Conservation (phyloP, 768 basidiomycete species). For the Termitomyces sp. region DNA sequence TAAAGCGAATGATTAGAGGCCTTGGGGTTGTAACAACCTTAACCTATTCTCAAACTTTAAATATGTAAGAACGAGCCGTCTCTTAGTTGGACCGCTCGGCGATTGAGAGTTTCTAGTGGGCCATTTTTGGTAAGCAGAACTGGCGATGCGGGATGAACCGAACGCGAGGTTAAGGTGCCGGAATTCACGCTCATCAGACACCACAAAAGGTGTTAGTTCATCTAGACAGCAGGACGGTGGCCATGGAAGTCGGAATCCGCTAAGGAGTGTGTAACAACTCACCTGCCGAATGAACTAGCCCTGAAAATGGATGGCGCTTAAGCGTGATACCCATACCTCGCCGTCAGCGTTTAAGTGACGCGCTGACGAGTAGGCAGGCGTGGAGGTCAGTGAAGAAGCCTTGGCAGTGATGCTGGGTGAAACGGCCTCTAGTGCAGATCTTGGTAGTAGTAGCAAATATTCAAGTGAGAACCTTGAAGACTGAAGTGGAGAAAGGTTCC, state of each 20-base stretch:
- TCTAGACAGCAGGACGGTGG: too few species aligned
- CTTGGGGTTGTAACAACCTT: neutral
- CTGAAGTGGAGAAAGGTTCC: too few species aligned
- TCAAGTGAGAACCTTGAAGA: too few species aligned
- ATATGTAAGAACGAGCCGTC: constrained; percentile 71
- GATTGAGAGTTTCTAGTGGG: constrained; percentile 65
- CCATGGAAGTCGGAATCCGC: too few species aligned
- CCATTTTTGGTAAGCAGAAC: constrained; percentile 1
- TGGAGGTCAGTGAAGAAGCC: neutral
- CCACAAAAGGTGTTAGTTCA: constrained; percentile 81
- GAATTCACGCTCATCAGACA: constrained; percentile 82
- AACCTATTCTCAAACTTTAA: constrained; percentile 46
- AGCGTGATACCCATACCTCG: too few species aligned
- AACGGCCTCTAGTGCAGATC: too few species aligned
- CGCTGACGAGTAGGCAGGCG: neutral
- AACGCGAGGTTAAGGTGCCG: constrained; percentile 78
- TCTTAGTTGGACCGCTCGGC: constrained; percentile 77
- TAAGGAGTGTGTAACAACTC: too few species aligned
- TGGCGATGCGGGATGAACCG: neutral
- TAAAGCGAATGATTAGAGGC: neutral
- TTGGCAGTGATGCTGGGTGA: neutral
- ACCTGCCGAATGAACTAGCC: too few species aligned
- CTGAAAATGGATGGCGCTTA: too few species aligned
- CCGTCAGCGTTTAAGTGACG: constrained; percentile 11
- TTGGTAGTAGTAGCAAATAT: too few species aligned